phyloP scores from a whole-genome alignment of 129 eudicot species.

The Ambrosia trifida region DNA sequence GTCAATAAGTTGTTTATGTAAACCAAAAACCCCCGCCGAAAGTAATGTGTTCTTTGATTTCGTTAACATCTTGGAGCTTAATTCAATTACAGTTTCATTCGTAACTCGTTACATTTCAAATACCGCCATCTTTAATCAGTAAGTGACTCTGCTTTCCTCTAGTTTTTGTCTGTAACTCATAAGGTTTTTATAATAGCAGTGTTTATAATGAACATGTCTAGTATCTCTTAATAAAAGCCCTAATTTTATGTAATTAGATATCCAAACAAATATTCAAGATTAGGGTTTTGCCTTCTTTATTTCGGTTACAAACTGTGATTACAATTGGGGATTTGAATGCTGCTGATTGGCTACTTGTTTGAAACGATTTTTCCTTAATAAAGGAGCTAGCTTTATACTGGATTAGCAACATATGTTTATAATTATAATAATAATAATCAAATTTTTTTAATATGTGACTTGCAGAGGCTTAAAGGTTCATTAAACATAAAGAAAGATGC shows the following conservation, averaged over 20 bases:
- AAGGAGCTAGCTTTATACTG: not conserved
- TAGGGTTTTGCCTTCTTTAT: no score
- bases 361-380: not conserved
- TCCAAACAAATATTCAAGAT: not conserved
- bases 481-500: slow-evolving; percentile 49
- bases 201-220: not conserved
- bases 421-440: not conserved
- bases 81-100: not conserved
- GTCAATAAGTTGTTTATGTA: no score
- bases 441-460: not conserved
- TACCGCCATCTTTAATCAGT: not conserved
- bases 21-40: no score
- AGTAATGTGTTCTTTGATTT: no score
- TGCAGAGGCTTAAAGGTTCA: not conserved
- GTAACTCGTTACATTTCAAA: not conserved
- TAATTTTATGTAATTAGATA: not conserved
- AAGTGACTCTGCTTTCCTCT: not conserved
- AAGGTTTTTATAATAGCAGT: no score
- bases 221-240: not conserved
- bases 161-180: not conserved
- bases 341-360: not conserved
- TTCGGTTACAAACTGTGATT: no score
- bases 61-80: no score
- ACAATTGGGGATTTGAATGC: not conserved
- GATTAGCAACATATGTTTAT: not conserved